Evolutionary conservation across 1,284 basidiomycete genomes (phyloP).

Genomic region (Austroboletus niveus): DNA sequence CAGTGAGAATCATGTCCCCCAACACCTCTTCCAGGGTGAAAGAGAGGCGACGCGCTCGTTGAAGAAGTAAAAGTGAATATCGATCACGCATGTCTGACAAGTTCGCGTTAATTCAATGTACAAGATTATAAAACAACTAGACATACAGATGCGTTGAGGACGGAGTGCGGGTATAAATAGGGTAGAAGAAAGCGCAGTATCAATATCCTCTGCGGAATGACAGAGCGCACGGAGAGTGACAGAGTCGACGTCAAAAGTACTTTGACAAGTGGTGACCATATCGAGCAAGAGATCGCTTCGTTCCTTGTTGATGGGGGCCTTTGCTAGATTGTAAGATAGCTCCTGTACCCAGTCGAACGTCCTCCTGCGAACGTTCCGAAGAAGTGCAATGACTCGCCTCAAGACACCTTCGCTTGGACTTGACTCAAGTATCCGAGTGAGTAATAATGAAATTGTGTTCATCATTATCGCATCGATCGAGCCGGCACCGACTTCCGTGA

Average conservation of each 20-base stretch:
- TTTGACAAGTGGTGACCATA: background rate
- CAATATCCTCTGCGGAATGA: background rate
- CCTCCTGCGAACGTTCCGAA: background rate
- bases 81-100: background rate
- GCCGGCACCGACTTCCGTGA: background rate
- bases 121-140: background rate
- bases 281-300: background rate
- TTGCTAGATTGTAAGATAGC: background rate
- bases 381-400: background rate
- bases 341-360: background rate
- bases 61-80: background rate
- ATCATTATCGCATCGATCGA: background rate
- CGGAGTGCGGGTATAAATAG: background rate
- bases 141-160: background rate
- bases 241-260: background rate
- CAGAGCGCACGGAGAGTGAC: background rate
- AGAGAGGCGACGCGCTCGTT: background rate
- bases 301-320: background rate
- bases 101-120: background rate
- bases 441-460: background rate
- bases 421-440: background rate
- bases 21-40: background rate
- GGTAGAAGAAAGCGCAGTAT: background rate
- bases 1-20: slow-evolving; percentile 1
- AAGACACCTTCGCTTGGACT: background rate